phyloP scores from a whole-genome alignment of 768 basidiomycete species.

The Russula foetens region DNA sequence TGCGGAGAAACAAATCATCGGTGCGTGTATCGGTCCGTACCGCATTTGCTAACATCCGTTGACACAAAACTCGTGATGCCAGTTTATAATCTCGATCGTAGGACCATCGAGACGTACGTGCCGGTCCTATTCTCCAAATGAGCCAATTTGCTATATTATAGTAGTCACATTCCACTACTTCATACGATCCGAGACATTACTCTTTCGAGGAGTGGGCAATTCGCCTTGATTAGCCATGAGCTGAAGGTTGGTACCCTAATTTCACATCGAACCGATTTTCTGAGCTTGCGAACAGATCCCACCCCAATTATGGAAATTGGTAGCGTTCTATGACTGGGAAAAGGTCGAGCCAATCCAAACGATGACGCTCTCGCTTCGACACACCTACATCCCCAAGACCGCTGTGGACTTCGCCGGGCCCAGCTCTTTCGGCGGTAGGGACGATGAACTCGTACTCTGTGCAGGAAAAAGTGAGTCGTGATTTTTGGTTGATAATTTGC shows the following conservation, averaged over 20 bases:
- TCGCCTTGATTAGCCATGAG: conserved; percentile 69
- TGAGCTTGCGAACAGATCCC: conserved; percentile 39
- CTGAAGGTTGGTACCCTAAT: conserved; percentile 41
- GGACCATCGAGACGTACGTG: conserved; percentile 56
- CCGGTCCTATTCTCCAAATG: background rate
- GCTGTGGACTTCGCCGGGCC: conserved; percentile 69
- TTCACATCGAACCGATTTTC: background rate
- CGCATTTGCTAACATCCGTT: background rate
- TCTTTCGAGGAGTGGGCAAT: conserved; percentile 51
- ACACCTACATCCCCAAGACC: conserved; percentile 67
- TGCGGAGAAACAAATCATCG: conserved; percentile 65
- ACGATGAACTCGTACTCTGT: conserved; percentile 71
- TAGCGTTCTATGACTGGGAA: conserved; percentile 45
- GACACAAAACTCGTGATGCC: background rate
- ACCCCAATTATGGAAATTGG: conserved; percentile 71
- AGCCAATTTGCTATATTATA: conserved; percentile 8
- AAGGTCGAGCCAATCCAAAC: conserved; percentile 30
- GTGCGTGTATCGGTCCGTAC: conserved; percentile 40
- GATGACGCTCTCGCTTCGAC: conserved; percentile 36
- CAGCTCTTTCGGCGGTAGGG: conserved; percentile 75
- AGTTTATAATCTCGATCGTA: conserved; percentile 65
- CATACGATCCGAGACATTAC: conserved; percentile 70
- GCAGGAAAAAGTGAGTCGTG: conserved; percentile 55
- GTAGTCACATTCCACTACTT: conserved; percentile 63
- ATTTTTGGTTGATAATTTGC: background rate